Percentiles rank a stretch among this genome's conserved stretches.
Conservation (phyloP, 495 filamentous ascomycete species). For the Pyrenula massariospora region DNA sequence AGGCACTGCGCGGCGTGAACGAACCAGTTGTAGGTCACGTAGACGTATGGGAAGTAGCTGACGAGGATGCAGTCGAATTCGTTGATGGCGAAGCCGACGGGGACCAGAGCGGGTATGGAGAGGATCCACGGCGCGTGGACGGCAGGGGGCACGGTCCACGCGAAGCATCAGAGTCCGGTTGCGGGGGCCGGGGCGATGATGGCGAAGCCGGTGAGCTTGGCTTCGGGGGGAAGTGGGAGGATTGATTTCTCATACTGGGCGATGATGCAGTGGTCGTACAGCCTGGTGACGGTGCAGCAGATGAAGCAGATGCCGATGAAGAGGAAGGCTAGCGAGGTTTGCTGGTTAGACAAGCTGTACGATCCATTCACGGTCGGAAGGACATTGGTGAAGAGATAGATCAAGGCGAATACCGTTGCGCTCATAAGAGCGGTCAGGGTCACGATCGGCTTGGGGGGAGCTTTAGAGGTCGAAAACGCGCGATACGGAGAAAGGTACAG, state of each 20-base stretch:
- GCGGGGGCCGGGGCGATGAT: constrained; percentile 33
- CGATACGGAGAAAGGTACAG: too few relatives aligned
- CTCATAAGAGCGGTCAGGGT: too few relatives aligned
- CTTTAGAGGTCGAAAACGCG: too few relatives aligned
- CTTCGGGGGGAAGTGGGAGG: constrained; percentile 27
- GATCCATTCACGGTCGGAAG: constrained; percentile 29
- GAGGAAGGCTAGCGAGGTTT: constrained; percentile 31
- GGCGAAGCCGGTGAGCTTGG: constrained; percentile 35
- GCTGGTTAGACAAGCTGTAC: constrained; percentile 23
- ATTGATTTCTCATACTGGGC: constrained; percentile 13
- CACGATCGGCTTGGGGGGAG: too few relatives aligned
- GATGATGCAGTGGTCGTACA: constrained; percentile 25
- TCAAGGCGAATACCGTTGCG: constrained; percentile 32
- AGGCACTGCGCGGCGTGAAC: constrained; percentile 36
- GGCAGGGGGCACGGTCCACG: constrained; percentile 34
- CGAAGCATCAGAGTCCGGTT: constrained; percentile 37
- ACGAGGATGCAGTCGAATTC: constrained; percentile 35
- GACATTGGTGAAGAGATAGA: constrained; percentile 43
- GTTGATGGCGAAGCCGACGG: constrained; percentile 38
- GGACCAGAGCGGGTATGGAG: constrained; percentile 26
- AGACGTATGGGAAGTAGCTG: constrained; percentile 42
- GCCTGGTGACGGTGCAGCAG: constrained; percentile 26
- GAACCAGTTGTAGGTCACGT: constrained; percentile 36
- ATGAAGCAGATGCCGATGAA: constrained; percentile 29
- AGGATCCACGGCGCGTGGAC: constrained; percentile 24